Evolutionary conservation across 2,329 filamentous ascomycete species (phyloP), one percentile per base, ranked within the genome.

Genomic region (Fusarium sp.): DNA sequence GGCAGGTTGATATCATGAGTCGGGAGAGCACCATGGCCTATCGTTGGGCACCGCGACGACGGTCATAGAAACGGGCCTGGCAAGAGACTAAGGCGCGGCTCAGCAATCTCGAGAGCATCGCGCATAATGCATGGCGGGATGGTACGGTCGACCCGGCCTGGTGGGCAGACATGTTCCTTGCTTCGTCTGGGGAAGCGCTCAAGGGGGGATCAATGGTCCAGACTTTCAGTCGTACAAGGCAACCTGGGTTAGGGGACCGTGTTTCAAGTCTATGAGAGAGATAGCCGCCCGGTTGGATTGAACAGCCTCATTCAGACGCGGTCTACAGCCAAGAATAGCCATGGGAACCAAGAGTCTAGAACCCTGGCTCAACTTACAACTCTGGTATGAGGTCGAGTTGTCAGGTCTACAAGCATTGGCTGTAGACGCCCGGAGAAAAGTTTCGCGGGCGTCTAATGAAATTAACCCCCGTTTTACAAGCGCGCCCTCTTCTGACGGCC

Each of bases 51-150:
- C 38, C 66, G 54, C 61, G 56, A 30, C 14, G 38, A 30, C 56
- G 76, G 76, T 70, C 76, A 57, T 71, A 58, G 70, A 75, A 78
- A 78, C 75, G 63, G 76, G 76, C 68, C 76, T 71, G 50, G 68
- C 57, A 70, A 65, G 57, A 43, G 61, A 63, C 71, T 32, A 54
- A 74, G 72, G 65, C 72, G 72, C 71, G 72, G 72, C 72, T 74
- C 9, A 9, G 71, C 60, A 43, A 69, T 71, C 71, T 68, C 71
- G 69, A 73, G 65, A 68, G 56, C 68, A 73, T 71, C 71, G 71
- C 71, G 71, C 63, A 65, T 73, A 67, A 63, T 40, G 35, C 38
- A 74, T 68, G 25, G 58, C 58, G 68, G 65, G 37, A 54, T 71
- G 59, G 58, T 65, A 60, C 69, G 69, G 65, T 65, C 63, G 52